These are phyloP conservation scores for Triticum timopheevii DNA, from an alignment of 176 grass and related monocot genomes.

Conservation along the genomic window DNA sequence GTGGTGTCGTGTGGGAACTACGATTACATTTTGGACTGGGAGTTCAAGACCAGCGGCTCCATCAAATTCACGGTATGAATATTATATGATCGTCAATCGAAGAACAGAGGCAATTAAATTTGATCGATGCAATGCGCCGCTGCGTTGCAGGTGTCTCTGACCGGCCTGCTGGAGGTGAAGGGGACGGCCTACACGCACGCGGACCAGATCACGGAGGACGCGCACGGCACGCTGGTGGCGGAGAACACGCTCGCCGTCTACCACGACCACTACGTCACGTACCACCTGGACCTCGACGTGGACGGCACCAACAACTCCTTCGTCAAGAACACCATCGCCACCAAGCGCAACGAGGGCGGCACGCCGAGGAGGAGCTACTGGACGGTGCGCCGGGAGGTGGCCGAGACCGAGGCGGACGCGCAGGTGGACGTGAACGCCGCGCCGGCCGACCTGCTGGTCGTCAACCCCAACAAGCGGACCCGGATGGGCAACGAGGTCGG, in stretches of 20 bases:
- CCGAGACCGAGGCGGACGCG: slow-evolving; percentile 57
- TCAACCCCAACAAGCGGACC: slow-evolving; percentile 67
- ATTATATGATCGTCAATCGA: not conserved
- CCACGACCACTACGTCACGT: slow-evolving; percentile 89
- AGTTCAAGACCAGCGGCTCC: slow-evolving; percentile 78
- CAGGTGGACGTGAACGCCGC: slow-evolving; percentile 35
- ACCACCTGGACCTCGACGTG: slow-evolving; percentile 73
- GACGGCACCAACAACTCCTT: slow-evolving; percentile 84
- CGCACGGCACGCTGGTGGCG: slow-evolving; percentile 55
- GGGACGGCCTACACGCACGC: slow-evolving; percentile 49
- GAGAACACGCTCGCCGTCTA: slow-evolving; percentile 79
- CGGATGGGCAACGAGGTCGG: slow-evolving; percentile 62
- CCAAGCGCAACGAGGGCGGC: slow-evolving; percentile 29
- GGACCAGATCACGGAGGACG: slow-evolving; percentile 43
- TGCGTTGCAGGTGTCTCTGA: slow-evolving; percentile 51
- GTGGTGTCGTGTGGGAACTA: slow-evolving; percentile 71
- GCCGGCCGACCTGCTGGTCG: slow-evolving; percentile 52
- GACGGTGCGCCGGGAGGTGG: slow-evolving; percentile 63
- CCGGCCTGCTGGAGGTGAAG: slow-evolving; percentile 65
- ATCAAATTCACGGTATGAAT: slow-evolving; percentile 58
- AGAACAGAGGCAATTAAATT: not conserved
- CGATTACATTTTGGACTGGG: slow-evolving; percentile 87
- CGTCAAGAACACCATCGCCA: slow-evolving; percentile 41
- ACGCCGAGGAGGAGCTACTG: slow-evolving; percentile 71
- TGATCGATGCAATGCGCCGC: too few relatives aligned